A percentile compares a stretch with the other conserved stretches of the same genome.
These are phyloP conservation scores for Bothriochloa decipiens DNA, from an alignment of 176 grass and related monocot species.

Conservation along the genomic window DNA sequence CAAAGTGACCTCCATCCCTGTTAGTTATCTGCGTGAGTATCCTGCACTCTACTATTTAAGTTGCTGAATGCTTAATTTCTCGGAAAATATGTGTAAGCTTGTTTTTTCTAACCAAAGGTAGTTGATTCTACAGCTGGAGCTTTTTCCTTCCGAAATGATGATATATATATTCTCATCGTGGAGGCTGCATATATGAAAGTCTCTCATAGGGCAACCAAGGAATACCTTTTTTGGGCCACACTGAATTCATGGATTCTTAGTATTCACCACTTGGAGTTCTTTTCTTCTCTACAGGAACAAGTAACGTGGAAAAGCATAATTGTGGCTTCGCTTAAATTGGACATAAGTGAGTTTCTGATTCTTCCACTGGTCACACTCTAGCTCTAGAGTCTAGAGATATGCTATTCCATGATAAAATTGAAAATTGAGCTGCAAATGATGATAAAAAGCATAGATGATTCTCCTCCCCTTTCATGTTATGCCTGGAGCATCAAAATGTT, in stretches of 20 bases:
- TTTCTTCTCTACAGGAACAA: conserved; percentile 20
- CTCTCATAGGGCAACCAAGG: conserved; percentile 44
- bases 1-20: background rate
- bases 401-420: conserved; percentile 35
- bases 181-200: conserved; percentile 2
- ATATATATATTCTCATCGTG: background rate
- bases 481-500: conserved; percentile 45
- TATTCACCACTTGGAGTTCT: conserved; percentile 48
- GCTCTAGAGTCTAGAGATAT: conserved; percentile 50
- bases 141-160: conserved; percentile 11
- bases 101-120: background rate
- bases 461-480: conserved; percentile 34
- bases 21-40: background rate
- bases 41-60: background rate
- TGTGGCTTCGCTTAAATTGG: conserved; percentile 34
- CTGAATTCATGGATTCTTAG: conserved; percentile 56
- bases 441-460: conserved; percentile 46
- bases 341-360: conserved; percentile 53
- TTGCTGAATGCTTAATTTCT: background rate
- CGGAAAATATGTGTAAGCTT: background rate
- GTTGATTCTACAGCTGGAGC: background rate
- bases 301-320: conserved; percentile 35
- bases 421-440: conserved; percentile 36
- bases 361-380: conserved; percentile 43
- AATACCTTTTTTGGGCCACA: conserved; percentile 51